Evolutionary conservation across 2,329 filamentous ascomycete genomes (phyloP).

Genomic region (Colletotrichum sp.): DNA sequence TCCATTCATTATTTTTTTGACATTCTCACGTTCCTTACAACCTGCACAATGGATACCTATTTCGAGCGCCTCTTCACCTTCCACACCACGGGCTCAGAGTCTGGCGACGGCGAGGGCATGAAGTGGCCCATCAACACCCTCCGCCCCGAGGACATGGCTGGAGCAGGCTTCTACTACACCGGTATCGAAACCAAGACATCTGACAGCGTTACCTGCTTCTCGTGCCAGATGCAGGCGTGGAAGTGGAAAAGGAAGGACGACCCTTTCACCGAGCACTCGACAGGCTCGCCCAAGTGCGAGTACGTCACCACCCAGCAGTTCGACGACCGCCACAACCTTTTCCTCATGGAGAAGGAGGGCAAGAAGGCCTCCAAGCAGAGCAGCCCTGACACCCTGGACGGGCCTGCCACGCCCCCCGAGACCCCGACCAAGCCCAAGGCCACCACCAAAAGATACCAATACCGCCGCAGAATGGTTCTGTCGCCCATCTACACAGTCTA

Average conservation of each 20-base stretch:
- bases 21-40: not conserved
- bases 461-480: not conserved
- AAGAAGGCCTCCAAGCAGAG: not conserved
- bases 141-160: conserved; percentile 1
- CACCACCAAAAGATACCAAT: not conserved
- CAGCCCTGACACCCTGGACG: fast-evolving
- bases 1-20: not conserved
- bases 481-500: not conserved
- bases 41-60: not conserved
- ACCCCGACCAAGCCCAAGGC: not conserved
- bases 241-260: conserved; percentile 8
- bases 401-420: not conserved
- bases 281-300: not conserved
- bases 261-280: not conserved
- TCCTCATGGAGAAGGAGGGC: not conserved
- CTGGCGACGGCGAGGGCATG: not conserved
- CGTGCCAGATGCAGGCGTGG: not conserved
- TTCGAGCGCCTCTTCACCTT: not conserved
- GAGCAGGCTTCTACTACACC: not conserved
- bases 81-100: not conserved
- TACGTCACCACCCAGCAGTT: not conserved
- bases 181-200: fast-evolving
- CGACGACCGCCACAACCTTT: fast-evolving
- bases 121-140: not conserved
- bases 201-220: not conserved